A percentile compares a stretch with the other conserved stretches of the same genome.
These are phyloP conservation scores for Pichia sp. DNA, from an alignment of 1,139 yeast species.

Conservation along the genomic window DNA sequence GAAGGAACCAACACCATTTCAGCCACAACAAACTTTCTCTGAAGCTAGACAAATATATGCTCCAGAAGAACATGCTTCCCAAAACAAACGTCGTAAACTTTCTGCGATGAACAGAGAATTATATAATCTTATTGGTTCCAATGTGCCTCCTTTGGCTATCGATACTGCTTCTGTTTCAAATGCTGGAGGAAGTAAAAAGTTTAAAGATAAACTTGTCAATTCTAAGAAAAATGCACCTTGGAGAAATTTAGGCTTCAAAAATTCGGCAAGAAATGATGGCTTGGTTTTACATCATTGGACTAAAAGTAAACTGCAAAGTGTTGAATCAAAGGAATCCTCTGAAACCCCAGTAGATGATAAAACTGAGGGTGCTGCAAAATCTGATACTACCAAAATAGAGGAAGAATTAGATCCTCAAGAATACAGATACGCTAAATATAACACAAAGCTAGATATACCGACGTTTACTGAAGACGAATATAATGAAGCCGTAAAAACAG, in stretches of 20 bases:
- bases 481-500: constrained; percentile 25
- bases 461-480: constrained; percentile 62
- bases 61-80: constrained; percentile 17
- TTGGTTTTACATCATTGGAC: constrained; percentile 77
- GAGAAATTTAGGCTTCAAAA: constrained; percentile 60
- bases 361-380: background rate
- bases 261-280: constrained; percentile 41
- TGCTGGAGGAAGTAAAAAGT: constrained; percentile 31
- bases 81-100: constrained; percentile 23
- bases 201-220: constrained; percentile 56
- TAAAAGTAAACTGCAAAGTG: constrained; percentile 44
- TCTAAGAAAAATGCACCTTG: constrained; percentile 46
- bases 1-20: constrained; percentile 10
- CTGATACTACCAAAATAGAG: background rate
- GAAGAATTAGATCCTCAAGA: constrained; percentile 36
- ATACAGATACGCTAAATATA: constrained; percentile 71
- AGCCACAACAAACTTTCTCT: constrained; percentile 3
- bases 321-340: background rate
- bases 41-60: constrained; percentile 12
- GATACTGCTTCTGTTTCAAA: constrained; percentile 26
- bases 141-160: constrained; percentile 79
- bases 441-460: constrained; percentile 66
- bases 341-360: background rate
- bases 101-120: constrained; percentile 88
- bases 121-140: constrained; percentile 82